Evolutionary conservation across 1,284 basidiomycete species (phyloP).

Genomic region (Melampsora americana): DNA sequence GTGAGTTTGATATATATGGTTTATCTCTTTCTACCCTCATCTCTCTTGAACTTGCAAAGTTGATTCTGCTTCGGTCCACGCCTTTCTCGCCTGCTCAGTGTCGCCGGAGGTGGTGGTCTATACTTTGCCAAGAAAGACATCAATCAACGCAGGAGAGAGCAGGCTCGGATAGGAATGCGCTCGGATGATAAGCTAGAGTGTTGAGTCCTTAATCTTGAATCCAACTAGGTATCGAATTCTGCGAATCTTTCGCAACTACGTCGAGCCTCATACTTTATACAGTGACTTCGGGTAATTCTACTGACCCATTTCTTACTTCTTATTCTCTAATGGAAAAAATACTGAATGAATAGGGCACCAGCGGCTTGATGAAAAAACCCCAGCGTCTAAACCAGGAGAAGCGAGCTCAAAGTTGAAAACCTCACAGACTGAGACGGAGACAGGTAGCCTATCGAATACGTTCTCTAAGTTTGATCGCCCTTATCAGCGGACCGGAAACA

Average conservation of each 20-base stretch:
- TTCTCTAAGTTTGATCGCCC: conserved; percentile 42
- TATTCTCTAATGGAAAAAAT: background rate
- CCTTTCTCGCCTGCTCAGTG: conserved; percentile 51
- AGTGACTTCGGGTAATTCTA: too few species aligned
- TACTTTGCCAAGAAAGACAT: conserved; percentile 56
- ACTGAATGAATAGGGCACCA: conserved; percentile 25
- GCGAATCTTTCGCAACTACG: background rate
- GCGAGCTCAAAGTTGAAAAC: background rate
- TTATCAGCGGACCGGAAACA: background rate
- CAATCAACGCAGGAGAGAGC: conserved; percentile 55
- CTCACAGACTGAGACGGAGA: background rate
- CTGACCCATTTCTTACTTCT: too few species aligned
- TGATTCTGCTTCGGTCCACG: background rate
- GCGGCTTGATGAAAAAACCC: conserved; percentile 9
- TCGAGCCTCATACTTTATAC: background rate
- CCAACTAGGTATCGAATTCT: background rate
- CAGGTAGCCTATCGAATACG: conserved; percentile 9
- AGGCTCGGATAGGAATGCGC: conserved; percentile 53
- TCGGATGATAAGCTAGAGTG: conserved; percentile 57
- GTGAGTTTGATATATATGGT: conserved; percentile 6
- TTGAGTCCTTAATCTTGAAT: conserved; percentile 45
- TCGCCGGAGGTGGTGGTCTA: conserved; percentile 49
- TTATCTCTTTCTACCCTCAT: background rate
- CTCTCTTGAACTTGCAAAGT: background rate
- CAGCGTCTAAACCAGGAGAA: background rate